phyloP scores from a whole-genome alignment of 345 rosid species.

The Populus ilicifolia region DNA sequence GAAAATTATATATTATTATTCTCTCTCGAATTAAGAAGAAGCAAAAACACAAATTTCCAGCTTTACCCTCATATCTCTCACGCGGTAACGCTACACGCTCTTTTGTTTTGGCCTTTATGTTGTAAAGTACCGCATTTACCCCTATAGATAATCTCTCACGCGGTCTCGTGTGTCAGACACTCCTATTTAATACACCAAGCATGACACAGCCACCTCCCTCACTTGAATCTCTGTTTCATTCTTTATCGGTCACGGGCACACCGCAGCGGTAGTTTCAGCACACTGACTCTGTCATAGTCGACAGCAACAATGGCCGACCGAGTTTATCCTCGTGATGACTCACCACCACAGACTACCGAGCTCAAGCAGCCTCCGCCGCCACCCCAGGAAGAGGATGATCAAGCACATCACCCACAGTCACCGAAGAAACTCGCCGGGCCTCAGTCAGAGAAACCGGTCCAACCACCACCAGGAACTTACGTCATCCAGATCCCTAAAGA shows the following conservation, averaged over 20 bases:
- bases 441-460: slow-evolving; percentile 29
- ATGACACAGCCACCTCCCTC: not conserved
- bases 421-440: slow-evolving; percentile 8
- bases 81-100: not conserved
- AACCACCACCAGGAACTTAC: slow-evolving; percentile 61
- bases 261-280: not conserved
- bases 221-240: not conserved
- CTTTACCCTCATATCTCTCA: not conserved
- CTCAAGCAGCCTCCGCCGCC: not conserved
- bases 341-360: slow-evolving; percentile 8
- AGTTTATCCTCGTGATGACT: slow-evolving; percentile 30
- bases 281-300: not conserved
- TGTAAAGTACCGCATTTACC: not conserved
- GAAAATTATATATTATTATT: too few relatives aligned
- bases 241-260: not conserved
- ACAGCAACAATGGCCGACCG: slow-evolving; percentile 34
- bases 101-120: not conserved
- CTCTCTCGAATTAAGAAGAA: too few relatives aligned
- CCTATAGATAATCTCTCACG: not conserved
- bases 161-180: not conserved
- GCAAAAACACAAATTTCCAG: too few relatives aligned
- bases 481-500: slow-evolving; percentile 83
- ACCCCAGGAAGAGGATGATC: not conserved
- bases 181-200: not conserved
- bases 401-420: not conserved